phyloP scores from a whole-genome alignment of 768 basidiomycete species.

The Asterophora parasitica region DNA sequence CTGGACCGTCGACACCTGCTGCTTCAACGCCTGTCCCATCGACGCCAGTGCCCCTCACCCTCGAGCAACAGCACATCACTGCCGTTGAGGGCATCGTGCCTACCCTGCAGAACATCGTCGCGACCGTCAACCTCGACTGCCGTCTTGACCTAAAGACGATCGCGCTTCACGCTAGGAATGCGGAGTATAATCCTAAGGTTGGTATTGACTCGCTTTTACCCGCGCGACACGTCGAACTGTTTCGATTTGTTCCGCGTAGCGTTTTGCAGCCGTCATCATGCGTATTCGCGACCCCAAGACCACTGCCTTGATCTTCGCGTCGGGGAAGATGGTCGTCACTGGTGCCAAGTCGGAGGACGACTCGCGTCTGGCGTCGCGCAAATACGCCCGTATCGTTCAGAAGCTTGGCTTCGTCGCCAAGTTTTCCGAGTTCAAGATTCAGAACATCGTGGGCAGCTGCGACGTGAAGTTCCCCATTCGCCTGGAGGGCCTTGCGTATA shows the following conservation, averaged over 20 bases:
- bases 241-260: constrained; percentile 67
- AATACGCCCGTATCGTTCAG: constrained; percentile 98
- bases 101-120: constrained; percentile 99
- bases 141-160: constrained; percentile 97
- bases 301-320: constrained; percentile 98
- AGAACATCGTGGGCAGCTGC: constrained; percentile 97
- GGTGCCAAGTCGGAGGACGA: constrained; percentile 99
- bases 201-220: constrained; percentile 44
- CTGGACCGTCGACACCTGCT: constrained; percentile 55
- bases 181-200: constrained; percentile 99
- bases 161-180: constrained; percentile 94
- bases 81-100: constrained; percentile 98
- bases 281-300: constrained; percentile 99
- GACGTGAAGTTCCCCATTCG: constrained; percentile 99
- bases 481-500: constrained; percentile 94
- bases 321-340: constrained; percentile 99
- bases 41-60: constrained; percentile 70
- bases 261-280: constrained; percentile 99
- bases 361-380: constrained; percentile 92
- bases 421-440: constrained; percentile 99
- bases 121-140: constrained; percentile 97
- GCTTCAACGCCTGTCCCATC: constrained; percentile 50
- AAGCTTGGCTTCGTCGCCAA: constrained; percentile 99
- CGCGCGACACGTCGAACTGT: constrained; percentile 57
- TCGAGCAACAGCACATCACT: constrained; percentile 92